Conservation (phyloP, 495 filamentous ascomycete genomes). For the Jackrogersella multiformis region DNA sequence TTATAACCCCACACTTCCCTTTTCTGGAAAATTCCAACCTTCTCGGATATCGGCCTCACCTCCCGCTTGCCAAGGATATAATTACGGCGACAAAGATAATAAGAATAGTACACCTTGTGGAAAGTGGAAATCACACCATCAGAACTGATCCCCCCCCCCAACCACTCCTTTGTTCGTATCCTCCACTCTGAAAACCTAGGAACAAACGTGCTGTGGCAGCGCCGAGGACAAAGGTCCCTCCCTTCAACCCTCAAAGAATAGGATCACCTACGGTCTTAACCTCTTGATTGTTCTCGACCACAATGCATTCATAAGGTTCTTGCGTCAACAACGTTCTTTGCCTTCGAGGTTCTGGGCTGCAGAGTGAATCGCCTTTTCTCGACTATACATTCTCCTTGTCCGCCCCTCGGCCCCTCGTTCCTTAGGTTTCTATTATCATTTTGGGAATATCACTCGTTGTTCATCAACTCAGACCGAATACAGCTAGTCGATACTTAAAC, state of each 20-base stretch:
- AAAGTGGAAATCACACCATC: neutral
- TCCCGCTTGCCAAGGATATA: conserved; percentile 17
- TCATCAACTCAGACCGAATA: conserved; percentile 19
- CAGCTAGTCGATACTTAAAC: conserved; percentile 7
- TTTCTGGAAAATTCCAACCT: conserved; percentile 30
- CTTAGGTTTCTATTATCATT: conserved; percentile 7
- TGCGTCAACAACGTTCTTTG: conserved; percentile 38
- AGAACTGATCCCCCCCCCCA: neutral
- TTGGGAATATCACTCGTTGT: conserved; percentile 14
- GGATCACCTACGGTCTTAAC: neutral
- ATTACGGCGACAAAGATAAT: conserved; percentile 24
- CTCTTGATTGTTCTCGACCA: conserved; percentile 32
- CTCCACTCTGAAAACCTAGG: neutral
- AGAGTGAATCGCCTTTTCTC: conserved; percentile 21
- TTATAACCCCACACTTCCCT: conserved; percentile 31
- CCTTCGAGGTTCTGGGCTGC: conserved; percentile 35
- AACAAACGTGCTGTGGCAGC: conserved; percentile 7
- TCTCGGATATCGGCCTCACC: conserved; percentile 26
- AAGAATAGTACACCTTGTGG: neutral
- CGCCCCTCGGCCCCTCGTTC: conserved; percentile 21
- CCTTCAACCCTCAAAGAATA: conserved; percentile 27
- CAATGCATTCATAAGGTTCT: conserved; percentile 44
- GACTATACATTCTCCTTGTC: conserved; percentile 39
- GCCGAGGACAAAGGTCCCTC: conserved; percentile 29
- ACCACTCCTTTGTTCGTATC: conserved; percentile 29